Conservation (phyloP, 768 basidiomycete species). For the Myochromella boudieri region DNA sequence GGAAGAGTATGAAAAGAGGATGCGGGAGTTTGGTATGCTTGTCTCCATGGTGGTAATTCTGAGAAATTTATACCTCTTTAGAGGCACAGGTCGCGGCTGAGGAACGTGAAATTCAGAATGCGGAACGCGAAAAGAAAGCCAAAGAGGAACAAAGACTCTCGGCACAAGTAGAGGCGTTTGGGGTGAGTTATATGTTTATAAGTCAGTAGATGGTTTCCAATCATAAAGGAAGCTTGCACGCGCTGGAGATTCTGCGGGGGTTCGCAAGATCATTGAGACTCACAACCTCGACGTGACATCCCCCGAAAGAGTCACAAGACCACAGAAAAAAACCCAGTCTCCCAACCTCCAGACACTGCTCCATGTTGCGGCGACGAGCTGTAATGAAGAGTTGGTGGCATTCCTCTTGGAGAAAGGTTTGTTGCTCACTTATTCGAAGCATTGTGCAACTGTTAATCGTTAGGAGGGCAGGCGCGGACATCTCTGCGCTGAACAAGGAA, state of each 20-base stretch:
- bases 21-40: slow-evolving; percentile 31
- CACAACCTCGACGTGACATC: slow-evolving; percentile 31
- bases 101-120: slow-evolving; percentile 25
- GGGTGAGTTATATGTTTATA: slow-evolving; percentile 15
- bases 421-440: slow-evolving; percentile 1
- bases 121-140: slow-evolving; percentile 24
- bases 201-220: not conserved
- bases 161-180: slow-evolving; percentile 28
- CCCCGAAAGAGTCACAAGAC: slow-evolving; percentile 24
- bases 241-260: slow-evolving; percentile 23
- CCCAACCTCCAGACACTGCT: slow-evolving; percentile 29
- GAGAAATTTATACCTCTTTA: too few species aligned
- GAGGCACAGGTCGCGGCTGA: slow-evolving; percentile 34
- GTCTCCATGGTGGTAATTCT: not conserved
- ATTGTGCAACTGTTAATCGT: slow-evolving; percentile 1
- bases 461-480: slow-evolving; percentile 28
- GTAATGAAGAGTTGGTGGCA: slow-evolving; percentile 27
- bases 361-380: slow-evolving; percentile 34
- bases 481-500: slow-evolving; percentile 28
- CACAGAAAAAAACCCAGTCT: slow-evolving; percentile 20
- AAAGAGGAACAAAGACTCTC: slow-evolving; percentile 22
- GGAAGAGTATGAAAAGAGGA: slow-evolving; percentile 30
- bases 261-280: slow-evolving; percentile 26
- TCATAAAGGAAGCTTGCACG: slow-evolving; percentile 21
- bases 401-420: slow-evolving; percentile 36